Conservation (phyloP, 306 rosid species). For the Myrica gale region DNA sequence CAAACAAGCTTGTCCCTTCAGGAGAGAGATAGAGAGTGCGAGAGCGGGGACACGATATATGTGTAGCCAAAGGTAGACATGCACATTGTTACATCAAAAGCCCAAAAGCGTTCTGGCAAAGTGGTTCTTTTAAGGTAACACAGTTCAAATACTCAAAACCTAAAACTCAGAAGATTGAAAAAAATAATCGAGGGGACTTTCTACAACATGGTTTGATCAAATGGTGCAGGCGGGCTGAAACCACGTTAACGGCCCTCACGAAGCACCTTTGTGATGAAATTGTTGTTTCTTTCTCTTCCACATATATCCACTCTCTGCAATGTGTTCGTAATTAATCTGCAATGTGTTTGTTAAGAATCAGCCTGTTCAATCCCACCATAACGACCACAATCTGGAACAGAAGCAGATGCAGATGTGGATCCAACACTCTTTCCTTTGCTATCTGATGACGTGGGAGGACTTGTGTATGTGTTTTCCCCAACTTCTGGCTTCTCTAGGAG, state of each 20-base stretch:
- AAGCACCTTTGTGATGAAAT: background rate
- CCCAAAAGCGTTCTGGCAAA: too few species aligned
- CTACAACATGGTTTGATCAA: background rate
- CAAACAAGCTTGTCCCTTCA: too few species aligned
- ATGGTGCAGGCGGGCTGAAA: too few species aligned
- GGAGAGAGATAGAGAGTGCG: too few species aligned
- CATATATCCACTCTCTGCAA: conserved; percentile 18
- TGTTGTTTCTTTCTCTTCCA: background rate
- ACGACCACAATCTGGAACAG: conserved; percentile 27
- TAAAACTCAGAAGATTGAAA: background rate
- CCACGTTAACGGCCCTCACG: background rate
- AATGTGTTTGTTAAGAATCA: too few species aligned
- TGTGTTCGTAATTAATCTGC: conserved; percentile 2
- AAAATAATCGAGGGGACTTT: background rate
- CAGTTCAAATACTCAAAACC: background rate
- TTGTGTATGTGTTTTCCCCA: conserved; percentile 29
- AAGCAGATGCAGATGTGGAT: conserved; percentile 33
- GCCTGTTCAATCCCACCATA: conserved; percentile 24
- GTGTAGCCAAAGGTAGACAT: too few species aligned
- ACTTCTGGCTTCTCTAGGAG: conserved; percentile 45
- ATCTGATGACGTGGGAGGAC: conserved; percentile 35
- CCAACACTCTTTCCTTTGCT: conserved; percentile 54
- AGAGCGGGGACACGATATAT: too few species aligned
- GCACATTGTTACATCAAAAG: too few species aligned
- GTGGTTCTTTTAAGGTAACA: too few species aligned